These are phyloP conservation scores for Heterobasidion parviporum DNA, from an alignment of 1,284 basidiomycete species.

Conservation along the genomic window DNA sequence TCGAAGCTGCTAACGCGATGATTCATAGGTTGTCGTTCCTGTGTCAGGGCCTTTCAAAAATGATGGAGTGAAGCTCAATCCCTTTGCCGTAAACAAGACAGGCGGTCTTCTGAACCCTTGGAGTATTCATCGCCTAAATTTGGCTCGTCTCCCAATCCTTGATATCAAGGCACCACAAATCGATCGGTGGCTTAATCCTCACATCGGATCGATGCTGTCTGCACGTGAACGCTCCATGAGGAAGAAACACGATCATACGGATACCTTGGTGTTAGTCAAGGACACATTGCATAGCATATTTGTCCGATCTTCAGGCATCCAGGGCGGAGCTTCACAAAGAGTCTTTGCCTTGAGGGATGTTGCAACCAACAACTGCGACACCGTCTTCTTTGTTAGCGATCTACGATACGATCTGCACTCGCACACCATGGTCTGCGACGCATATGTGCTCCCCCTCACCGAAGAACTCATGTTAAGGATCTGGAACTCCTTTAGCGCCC, in stretches of 20 bases:
- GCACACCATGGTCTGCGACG: slow-evolving; percentile 37
- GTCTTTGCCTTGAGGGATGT: not conserved
- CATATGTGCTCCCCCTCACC: slow-evolving; percentile 31
- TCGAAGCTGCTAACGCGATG: not conserved
- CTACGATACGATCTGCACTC: slow-evolving; percentile 35
- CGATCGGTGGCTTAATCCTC: slow-evolving; percentile 15
- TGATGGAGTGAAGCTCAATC: slow-evolving; percentile 20
- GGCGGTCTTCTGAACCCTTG: slow-evolving; percentile 18
- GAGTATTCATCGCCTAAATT: slow-evolving; percentile 33
- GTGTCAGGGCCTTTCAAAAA: slow-evolving; percentile 17
- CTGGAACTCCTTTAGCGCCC: not conserved
- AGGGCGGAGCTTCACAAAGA: slow-evolving; percentile 3
- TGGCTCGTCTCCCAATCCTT: slow-evolving; percentile 27
- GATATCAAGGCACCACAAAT: not conserved
- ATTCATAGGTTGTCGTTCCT: slow-evolving; percentile 18
- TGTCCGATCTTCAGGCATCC: slow-evolving; percentile 16
- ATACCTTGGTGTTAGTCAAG: slow-evolving; percentile 23
- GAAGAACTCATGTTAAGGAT: not conserved
- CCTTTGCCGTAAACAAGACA: slow-evolving; percentile 22
- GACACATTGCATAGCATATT: slow-evolving; percentile 24
- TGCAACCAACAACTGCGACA: slow-evolving; percentile 14
- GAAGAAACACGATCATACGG: slow-evolving; percentile 9
- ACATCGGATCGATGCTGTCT: slow-evolving; percentile 24
- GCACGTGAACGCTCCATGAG: slow-evolving; percentile 16
- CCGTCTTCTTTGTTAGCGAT: slow-evolving; percentile 30